phyloP scores from a whole-genome alignment of 371 early-diverging fungal genomes.

The Phascolomyces articulosus region DNA sequence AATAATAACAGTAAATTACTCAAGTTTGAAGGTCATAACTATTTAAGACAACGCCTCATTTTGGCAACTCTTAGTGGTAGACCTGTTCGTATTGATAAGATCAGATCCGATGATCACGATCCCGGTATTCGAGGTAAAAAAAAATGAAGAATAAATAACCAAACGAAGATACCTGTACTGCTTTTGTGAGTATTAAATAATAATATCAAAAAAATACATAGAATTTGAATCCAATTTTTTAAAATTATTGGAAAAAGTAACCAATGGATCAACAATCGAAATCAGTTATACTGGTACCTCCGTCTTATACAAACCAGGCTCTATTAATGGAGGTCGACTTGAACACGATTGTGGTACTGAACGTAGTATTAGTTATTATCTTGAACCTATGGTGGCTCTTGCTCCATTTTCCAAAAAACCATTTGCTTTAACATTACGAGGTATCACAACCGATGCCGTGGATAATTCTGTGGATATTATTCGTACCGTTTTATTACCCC shows the following conservation, averaged over 20 bases:
- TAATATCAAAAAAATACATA: slow-evolving; percentile 18
- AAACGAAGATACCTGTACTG: too few species aligned
- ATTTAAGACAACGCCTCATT: slow-evolving; percentile 89
- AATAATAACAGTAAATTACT: slow-evolving; percentile 29
- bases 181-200: too few species aligned
- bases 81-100: slow-evolving; percentile 86
- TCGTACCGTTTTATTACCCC: slow-evolving; percentile 89
- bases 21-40: slow-evolving; percentile 78
- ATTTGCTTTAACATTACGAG: slow-evolving; percentile 77
- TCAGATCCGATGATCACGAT: slow-evolving; percentile 84
- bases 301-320: slow-evolving; percentile 87
- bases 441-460: slow-evolving; percentile 92
- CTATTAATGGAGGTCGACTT: slow-evolving; percentile 87
- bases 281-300: slow-evolving; percentile 95
- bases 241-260: slow-evolving; percentile 86
- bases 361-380: slow-evolving; percentile 89
- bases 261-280: slow-evolving; percentile 90
- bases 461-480: slow-evolving; percentile 87
- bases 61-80: slow-evolving; percentile 88
- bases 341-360: slow-evolving; percentile 80
- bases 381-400: slow-evolving; percentile 89
- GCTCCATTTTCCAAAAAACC: slow-evolving; percentile 93
- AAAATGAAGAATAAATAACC: too few species aligned
- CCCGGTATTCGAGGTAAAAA: slow-evolving; percentile 81
- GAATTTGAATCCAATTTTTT: slow-evolving; percentile 92